Conservation (phyloP, 768 basidiomycete species). For the Termitomyces heimii region DNA sequence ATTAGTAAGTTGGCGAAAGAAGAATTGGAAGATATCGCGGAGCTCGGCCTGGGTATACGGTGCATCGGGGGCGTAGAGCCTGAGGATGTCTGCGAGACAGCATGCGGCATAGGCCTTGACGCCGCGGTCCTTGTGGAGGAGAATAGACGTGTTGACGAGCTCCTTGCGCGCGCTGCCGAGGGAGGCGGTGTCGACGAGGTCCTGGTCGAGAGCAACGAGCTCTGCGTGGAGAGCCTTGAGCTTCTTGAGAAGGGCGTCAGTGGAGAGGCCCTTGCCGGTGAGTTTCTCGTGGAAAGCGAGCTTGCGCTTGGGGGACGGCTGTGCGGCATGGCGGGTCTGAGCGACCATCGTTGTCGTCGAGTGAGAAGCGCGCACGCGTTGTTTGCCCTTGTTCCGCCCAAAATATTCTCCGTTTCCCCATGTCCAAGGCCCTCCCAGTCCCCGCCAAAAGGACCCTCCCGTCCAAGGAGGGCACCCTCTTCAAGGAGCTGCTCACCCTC, state of each 20-base stretch:
- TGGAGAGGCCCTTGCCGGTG: constrained; percentile 65
- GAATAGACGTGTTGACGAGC: constrained; percentile 69
- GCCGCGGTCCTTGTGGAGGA: constrained; percentile 93
- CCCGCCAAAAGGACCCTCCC: constrained; percentile 57
- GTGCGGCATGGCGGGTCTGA: constrained; percentile 58
- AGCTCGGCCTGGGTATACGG: constrained; percentile 89
- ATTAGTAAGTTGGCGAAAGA: constrained; percentile 77
- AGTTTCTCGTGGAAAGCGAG: constrained; percentile 82
- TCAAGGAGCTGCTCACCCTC: constrained; percentile 78
- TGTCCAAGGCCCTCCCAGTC: constrained; percentile 30
- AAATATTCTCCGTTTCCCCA: constrained; percentile 14
- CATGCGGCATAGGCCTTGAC: constrained; percentile 94
- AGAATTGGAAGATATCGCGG: constrained; percentile 95
- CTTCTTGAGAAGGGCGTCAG: constrained; percentile 83
- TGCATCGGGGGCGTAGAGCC: constrained; percentile 94
- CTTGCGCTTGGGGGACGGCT: constrained; percentile 49
- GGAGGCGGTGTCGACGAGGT: constrained; percentile 69
- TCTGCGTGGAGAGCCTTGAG: constrained; percentile 73
- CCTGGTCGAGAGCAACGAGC: constrained; percentile 84
- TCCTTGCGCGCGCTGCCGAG: constrained; percentile 69
- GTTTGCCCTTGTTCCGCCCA: constrained; percentile 30
- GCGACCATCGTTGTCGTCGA: constrained; percentile 52
- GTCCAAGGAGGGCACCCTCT: constrained; percentile 77
- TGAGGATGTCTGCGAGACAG: constrained; percentile 89
- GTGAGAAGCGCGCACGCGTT: constrained; percentile 31